These are phyloP conservation scores for Pleurozium schreberi DNA, from an alignment of 225 moss, liverwort and hornwort species.

Conservation along the genomic window DNA sequence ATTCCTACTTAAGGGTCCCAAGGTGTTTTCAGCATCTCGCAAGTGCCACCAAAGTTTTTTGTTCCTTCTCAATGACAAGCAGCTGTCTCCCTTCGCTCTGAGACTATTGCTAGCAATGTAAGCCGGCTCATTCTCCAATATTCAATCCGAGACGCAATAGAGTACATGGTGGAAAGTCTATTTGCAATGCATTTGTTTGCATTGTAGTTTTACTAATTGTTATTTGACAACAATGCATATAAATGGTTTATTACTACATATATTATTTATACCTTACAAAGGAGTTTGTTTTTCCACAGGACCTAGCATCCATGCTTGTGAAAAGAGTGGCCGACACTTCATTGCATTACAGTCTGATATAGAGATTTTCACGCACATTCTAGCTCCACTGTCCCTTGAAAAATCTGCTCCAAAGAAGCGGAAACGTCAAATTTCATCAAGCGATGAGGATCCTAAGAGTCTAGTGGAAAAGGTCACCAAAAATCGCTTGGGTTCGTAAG, in stretches of 20 bases:
- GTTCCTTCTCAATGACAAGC: not conserved
- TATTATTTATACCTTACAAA: not conserved
- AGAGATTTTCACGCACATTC: not conserved
- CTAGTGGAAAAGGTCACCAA: not conserved
- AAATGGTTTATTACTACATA: not conserved
- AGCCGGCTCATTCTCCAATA: not conserved
- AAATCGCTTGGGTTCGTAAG: not conserved
- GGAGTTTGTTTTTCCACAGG: not conserved
- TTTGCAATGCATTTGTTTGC: too few relatives aligned
- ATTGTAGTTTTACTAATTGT: too few relatives aligned
- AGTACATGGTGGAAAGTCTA: not conserved
- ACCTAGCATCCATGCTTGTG: not conserved
- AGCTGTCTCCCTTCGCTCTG: not conserved
- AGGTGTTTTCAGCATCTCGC: not conserved
- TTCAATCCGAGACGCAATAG: not conserved
- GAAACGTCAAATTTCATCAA: not conserved
- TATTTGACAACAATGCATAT: too few relatives aligned
- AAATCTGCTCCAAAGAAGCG: not conserved
- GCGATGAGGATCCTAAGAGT: rapidly evolving
- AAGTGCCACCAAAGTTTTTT: rapidly evolving
- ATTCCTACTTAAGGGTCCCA: not conserved
- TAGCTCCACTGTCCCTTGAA: not conserved
- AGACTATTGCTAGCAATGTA: not conserved
- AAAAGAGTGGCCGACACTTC: not conserved
- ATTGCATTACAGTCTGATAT: not conserved